phyloP scores from a whole-genome alignment of 2,329 filamentous ascomycete genomes.

The Sclerotinia nivalis region DNA sequence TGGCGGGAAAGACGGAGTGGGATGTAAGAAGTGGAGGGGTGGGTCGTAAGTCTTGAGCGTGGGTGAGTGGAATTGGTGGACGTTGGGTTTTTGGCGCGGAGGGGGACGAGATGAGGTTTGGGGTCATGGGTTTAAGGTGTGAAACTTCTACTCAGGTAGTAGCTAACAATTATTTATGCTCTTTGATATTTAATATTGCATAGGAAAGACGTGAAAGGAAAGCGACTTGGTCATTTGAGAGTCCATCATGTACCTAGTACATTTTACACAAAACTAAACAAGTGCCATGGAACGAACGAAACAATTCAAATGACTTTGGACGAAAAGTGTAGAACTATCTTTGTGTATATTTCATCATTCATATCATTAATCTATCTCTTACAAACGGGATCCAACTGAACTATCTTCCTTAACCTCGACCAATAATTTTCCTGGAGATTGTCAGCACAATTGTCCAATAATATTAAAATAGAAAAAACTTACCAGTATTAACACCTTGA shows the following conservation, averaged over 20 bases:
- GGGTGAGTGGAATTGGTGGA: neutral
- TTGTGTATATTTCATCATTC: neutral
- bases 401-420: slow-evolving; percentile 51
- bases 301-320: neutral
- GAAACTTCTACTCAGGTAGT: neutral
- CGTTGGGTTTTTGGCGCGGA: neutral
- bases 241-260: neutral
- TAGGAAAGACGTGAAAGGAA: neutral
- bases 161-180: no score
- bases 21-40: neutral
- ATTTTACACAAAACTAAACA: neutral
- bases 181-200: neutral
- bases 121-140: neutral
- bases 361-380: slow-evolving; percentile 10
- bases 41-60: neutral
- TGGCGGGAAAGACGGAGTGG: neutral
- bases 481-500: slow-evolving; percentile 68
- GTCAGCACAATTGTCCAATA: neutral
- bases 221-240: neutral
- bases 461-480: slow-evolving; percentile 15
- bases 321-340: neutral
- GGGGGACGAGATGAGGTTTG: neutral
- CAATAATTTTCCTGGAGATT: slow-evolving; percentile 51
- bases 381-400: slow-evolving; percentile 25
- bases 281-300: neutral